These are phyloP conservation scores for Quercus dentata DNA, from an alignment of 306 rosid genomes.

Conservation along the genomic window DNA sequence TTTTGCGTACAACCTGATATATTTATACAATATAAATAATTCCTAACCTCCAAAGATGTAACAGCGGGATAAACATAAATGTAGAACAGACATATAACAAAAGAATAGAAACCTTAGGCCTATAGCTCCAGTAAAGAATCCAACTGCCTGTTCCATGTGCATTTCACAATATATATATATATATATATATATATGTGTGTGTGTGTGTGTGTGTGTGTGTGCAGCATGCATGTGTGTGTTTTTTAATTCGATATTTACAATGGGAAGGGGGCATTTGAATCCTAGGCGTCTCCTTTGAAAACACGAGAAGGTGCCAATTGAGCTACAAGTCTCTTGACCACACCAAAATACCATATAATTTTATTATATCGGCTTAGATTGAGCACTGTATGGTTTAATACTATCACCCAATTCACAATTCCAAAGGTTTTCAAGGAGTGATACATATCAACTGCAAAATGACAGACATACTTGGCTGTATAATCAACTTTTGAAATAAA, in stretches of 20 bases:
- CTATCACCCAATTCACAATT: background rate
- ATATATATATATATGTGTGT: too few species aligned
- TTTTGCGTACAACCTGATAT: conserved; percentile 77
- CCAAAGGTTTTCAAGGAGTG: background rate
- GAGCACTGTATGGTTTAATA: background rate
- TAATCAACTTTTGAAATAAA: background rate
- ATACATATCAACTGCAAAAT: background rate
- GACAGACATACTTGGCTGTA: background rate
- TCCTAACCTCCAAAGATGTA: conserved; percentile 12
- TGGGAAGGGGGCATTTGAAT: too few species aligned
- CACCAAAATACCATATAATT: background rate
- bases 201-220: too few species aligned
- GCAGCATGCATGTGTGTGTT: too few species aligned
- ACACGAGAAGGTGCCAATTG: too few species aligned
- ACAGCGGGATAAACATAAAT: conserved; percentile 6
- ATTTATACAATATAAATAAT: conserved; percentile 23
- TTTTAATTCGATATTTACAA: too few species aligned
- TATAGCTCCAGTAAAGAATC: background rate
- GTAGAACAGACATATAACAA: conserved; percentile 8
- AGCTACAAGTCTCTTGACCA: too few species aligned
- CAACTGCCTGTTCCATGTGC: background rate
- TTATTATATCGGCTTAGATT: background rate
- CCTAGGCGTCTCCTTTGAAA: too few species aligned
- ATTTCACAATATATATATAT: background rate
- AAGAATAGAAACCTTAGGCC: background rate